Percentiles rank a stretch among this genome's conserved stretches.
phyloP scores from a whole-genome alignment of 208 protist species.

The Leishmania tropica region DNA sequence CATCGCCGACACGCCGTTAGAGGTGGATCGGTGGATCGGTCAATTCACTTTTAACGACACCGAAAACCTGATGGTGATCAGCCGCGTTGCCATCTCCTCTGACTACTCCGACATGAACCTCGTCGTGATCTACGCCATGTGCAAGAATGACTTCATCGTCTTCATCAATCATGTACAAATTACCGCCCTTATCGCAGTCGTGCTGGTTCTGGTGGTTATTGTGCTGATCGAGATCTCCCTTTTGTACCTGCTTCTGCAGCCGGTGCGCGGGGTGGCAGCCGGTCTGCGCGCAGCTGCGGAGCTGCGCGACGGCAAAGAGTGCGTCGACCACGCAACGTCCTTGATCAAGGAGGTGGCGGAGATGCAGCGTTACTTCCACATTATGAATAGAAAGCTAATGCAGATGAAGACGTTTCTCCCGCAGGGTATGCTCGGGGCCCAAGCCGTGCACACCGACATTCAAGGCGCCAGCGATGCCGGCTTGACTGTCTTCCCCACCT shows the following conservation, averaged over 20 bases:
- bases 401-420: slow-evolving; percentile 63
- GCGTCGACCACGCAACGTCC: slow-evolving; percentile 22
- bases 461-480: slow-evolving; percentile 1
- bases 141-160: neutral
- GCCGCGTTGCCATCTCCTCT: slow-evolving; percentile 2
- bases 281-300: slow-evolving; percentile 44
- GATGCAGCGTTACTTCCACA: slow-evolving; percentile 55
- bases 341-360: slow-evolving; percentile 49
- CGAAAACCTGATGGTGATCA: slow-evolving; percentile 9
- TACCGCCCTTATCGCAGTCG: slow-evolving; percentile 17
- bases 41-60: slow-evolving; percentile 6
- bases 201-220: slow-evolving; percentile 30
- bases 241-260: slow-evolving; percentile 47
- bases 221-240: slow-evolving; percentile 32
- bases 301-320: slow-evolving; percentile 41
- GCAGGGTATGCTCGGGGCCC: slow-evolving; percentile 39
- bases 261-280: slow-evolving; percentile 32
- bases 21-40: slow-evolving; percentile 11
- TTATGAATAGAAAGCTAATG: slow-evolving; percentile 55
- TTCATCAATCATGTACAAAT: slow-evolving; percentile 17
- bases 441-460: neutral
- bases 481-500: slow-evolving; percentile 2
- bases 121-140: slow-evolving; percentile 15
- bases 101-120: slow-evolving; percentile 7
- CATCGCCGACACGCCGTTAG: slow-evolving; percentile 10